Evolutionary conservation across 306 rosid species (phyloP), one percentile per base, ranked within the genome.

Genomic region (Pyrus communis): DNA sequence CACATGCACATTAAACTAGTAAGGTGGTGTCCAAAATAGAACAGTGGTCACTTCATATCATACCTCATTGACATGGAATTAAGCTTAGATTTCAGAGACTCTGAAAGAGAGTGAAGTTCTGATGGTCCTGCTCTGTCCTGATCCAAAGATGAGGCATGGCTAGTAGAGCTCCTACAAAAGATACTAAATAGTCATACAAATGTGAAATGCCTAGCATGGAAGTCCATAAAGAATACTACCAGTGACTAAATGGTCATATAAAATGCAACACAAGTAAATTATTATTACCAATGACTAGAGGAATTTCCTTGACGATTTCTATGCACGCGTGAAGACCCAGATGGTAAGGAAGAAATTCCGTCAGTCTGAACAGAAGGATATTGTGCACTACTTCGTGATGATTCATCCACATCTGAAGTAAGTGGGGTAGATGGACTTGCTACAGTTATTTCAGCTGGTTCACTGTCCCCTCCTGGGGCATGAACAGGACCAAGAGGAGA

Each of bases 101-200:
- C 99, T 0, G 98, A 92, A 77, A 92, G 83, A 76, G 97, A 83
- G 71, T 91, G 92, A 55, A 88, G 70, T 55, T 92, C 98, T n/a
- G 97, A 95, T 38, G 96, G 88, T 46, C 93, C 97, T 70, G 90
- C 96, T 46, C 75, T 67, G 75, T 89, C 97, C 71, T 83, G 84
- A 83, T 78, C 78, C 45, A 58, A 55, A 11, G 85, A 74, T 30
- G 86, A 79, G 78, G 95, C 87, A 63, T 70, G 87, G 40, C 73
- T 74, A 35, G 69, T 57, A 67, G 87, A 84, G 75, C 73, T 83
- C 82, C 94, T 91, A 79, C 68, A 62, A 58, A 49, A 64, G 70
- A 75, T 65, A 67, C 77, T 40, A 70, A 64, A 11, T 63, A 18
- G 45, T 59, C 45, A 52, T 33, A 31, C 58, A 68, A 61, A 80